A percentile compares a stretch with the other conserved stretches of the same genome.
These are phyloP conservation scores for Pythium aristosporum DNA, from an alignment of 352 stramenopile genomes.

Conservation along the genomic window DNA sequence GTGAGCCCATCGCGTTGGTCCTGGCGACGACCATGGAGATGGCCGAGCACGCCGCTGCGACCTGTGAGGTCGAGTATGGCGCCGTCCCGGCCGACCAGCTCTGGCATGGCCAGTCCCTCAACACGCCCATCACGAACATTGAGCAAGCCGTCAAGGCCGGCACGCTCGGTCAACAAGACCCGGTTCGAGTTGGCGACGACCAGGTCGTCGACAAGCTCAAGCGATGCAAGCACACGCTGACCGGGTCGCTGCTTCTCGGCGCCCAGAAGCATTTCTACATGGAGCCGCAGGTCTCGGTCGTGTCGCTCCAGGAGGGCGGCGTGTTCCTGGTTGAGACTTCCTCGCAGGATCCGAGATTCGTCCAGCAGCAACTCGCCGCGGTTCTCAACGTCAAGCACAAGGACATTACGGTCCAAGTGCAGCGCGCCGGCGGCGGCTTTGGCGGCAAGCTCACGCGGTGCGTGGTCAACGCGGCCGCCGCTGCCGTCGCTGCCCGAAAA, in stretches of 20 bases:
- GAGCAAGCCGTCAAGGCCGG: conserved; percentile 31
- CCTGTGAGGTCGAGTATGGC: conserved; percentile 35
- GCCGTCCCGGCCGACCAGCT: conserved; percentile 26
- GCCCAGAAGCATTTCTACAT: conserved; percentile 63
- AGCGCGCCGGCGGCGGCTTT: conserved; percentile 47
- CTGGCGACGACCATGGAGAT: conserved; percentile 35
- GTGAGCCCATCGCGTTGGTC: conserved; percentile 40
- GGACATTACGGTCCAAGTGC: conserved; percentile 34
- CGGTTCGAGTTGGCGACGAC: conserved; percentile 29
- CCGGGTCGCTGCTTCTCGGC: conserved; percentile 29
- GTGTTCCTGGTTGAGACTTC: conserved; percentile 35
- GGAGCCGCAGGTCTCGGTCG: conserved; percentile 45
- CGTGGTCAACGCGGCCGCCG: conserved; percentile 33
- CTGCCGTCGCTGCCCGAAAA: conserved; percentile 38
- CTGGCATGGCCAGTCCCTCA: conserved; percentile 29
- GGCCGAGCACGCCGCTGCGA: conserved; percentile 29
- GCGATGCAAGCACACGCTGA: conserved; percentile 17
- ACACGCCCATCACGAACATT: conserved; percentile 38
- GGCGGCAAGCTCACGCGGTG: conserved; percentile 46
- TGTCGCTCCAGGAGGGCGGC: conserved; percentile 30
- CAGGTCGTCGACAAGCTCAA: conserved; percentile 26
- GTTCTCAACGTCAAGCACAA: conserved; percentile 33
- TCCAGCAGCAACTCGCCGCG: conserved; percentile 31
- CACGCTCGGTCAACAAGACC: conserved; percentile 15
- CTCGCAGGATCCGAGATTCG: conserved; percentile 32